Evolutionary conservation across 75 land plant species (phyloP), one percentile per base, ranked within the genome.

Genomic region (Sequoia sempervirens): DNA sequence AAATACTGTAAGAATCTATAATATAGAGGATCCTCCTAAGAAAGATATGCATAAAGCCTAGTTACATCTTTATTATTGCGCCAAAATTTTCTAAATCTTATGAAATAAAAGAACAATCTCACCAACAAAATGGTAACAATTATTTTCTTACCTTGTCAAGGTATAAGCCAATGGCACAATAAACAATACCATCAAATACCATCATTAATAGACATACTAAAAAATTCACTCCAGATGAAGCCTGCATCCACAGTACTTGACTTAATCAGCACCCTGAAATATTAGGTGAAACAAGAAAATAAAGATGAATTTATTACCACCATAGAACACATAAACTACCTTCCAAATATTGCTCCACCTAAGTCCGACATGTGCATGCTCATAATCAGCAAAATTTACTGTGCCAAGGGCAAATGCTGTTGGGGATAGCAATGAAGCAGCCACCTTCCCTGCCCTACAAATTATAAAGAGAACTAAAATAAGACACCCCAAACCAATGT

Each of bases 291-390:
- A 61, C 6, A 83, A 13, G 32, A 79, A 85, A 73, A 26, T n/a
- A 85, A 82, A 40, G 4, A 86, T 32, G 32, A 41, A 58, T 8
- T n/a, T 32, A n/a, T 23, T 34, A 30, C 34, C 82, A 53, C 20
- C 17, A 75, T 9, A 84, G n/a, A 37, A 84, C n/a, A 82, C 14
- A 86, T 37, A 81, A 78, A 40, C 78, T 80, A 92, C 96, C 91
- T 89, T 86, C 96, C 96, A 94, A 30, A 94, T 88, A 85, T 94
- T 94, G 86, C 89, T 94, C 96, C 96, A 94, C 2, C 96, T 89
- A 75, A 94, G 81, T 73, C 96, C 96, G 85, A 94, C 96, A 86
- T 93, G 94, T 82, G 94, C 96, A 72, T 93, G 90, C 80, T 94
- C 96, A 91, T 94, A 94, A 76, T 94, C 96, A 83, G 96, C 96